Conservation (phyloP, 345 rosid genomes). For the Linum lewisii region DNA sequence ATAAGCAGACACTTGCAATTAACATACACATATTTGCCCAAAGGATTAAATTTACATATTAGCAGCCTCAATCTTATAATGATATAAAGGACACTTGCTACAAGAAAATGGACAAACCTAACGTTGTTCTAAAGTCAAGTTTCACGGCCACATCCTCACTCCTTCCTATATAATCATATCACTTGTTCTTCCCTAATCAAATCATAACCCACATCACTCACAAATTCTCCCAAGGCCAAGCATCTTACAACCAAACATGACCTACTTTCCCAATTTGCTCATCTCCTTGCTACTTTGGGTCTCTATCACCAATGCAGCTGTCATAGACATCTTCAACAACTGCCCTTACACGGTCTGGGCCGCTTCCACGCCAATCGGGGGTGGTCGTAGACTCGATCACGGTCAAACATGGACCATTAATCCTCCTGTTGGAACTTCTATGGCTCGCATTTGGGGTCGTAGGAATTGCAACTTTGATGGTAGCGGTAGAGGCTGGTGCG, state of each 20-base stretch:
- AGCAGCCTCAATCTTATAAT: neutral
- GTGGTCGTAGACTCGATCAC: constrained; percentile 27
- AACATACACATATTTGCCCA: too few species aligned
- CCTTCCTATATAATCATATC: neutral
- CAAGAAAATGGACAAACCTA: neutral
- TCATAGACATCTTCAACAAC: constrained; percentile 17
- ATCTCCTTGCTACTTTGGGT: neutral
- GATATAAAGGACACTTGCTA: too few species aligned
- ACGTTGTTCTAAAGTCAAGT: neutral
- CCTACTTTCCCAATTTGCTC: neutral
- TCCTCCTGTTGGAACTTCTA: constrained; percentile 18
- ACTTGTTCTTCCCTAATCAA: neutral
- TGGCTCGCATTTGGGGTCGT: constrained; percentile 37
- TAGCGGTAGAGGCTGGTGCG: constrained; percentile 25
- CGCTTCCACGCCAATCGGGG: constrained; percentile 29
- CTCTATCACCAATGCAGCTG: constrained; percentile 17
- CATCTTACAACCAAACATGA: constrained; percentile 3
- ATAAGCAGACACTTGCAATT: neutral
- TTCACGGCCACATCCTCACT: neutral
- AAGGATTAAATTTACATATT: neutral
- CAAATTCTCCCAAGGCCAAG: neutral
- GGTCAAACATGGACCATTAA: constrained; percentile 23
- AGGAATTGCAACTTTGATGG: constrained; percentile 26
- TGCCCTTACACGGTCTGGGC: constrained; percentile 39
- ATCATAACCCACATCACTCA: neutral